Percentiles rank a stretch among this genome's conserved stretches.
Evolutionary conservation across 306 rosid genomes (phyloP).

Genomic region (Casuarina glauca): DNA sequence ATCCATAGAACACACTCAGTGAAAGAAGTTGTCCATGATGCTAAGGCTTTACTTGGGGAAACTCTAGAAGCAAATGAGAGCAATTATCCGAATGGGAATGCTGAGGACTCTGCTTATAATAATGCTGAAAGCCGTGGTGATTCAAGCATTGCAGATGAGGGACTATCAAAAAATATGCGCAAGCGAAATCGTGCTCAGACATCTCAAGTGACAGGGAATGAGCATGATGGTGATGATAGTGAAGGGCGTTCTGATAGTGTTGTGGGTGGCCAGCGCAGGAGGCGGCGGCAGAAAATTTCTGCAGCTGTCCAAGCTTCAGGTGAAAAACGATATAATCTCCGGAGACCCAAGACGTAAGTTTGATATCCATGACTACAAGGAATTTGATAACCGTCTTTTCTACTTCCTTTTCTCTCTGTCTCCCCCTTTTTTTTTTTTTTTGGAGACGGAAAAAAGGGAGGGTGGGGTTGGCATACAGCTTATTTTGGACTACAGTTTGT

Average conservation of each 20-base stretch:
- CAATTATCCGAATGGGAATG: conserved; percentile 63
- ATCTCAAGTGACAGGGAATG: conserved; percentile 57
- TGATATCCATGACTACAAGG: neutral
- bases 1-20: conserved; percentile 55
- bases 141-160: conserved; percentile 36
- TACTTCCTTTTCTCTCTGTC: too few species aligned
- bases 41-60: conserved; percentile 69
- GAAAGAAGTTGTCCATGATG: conserved; percentile 72
- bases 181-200: conserved; percentile 66
- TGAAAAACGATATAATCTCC: conserved; percentile 76
- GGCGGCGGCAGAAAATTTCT: conserved; percentile 56
- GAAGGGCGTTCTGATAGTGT: conserved; percentile 68
- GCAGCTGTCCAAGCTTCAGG: conserved; percentile 52
- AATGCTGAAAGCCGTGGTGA: conserved; percentile 55
- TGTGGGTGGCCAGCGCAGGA: conserved; percentile 56
- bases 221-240: conserved; percentile 58
- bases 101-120: conserved; percentile 60
- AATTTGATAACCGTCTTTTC: neutral
- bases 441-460: too few species aligned
- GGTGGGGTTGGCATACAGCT: too few species aligned
- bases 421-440: too few species aligned
- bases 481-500: too few species aligned
- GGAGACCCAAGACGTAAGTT: conserved; percentile 67
- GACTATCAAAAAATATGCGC: conserved; percentile 39
- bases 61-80: conserved; percentile 44